phyloP scores from a whole-genome alignment of 805 yeast genomes.

The Yamadazyma takamatsuzukensis region DNA sequence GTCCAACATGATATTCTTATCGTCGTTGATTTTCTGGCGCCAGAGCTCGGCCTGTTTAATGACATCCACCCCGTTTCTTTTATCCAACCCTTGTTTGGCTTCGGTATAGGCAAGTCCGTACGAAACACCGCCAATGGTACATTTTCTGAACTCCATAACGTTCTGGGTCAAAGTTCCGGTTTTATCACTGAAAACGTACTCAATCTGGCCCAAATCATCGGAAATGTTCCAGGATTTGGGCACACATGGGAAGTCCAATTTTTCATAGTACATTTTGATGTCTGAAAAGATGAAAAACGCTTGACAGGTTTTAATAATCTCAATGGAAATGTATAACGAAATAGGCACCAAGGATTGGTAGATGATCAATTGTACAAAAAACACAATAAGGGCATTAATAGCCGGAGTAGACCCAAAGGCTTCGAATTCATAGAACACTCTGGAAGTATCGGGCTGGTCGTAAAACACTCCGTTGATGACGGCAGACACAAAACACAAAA shows the following conservation, averaged over 20 bases:
- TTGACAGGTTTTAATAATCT: slow-evolving; percentile 72
- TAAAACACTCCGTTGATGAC: slow-evolving; percentile 66
- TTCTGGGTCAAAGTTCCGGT: slow-evolving; percentile 84
- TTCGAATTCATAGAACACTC: slow-evolving; percentile 57
- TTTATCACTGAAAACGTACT: slow-evolving; percentile 77
- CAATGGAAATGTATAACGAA: slow-evolving; percentile 74
- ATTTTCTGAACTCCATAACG: slow-evolving; percentile 77
- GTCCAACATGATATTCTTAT: slow-evolving; percentile 46
- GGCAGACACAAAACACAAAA: slow-evolving; percentile 67
- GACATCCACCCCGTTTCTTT: slow-evolving; percentile 61
- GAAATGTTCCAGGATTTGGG: slow-evolving; percentile 83
- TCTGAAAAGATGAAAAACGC: slow-evolving; percentile 75
- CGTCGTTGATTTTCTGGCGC: slow-evolving; percentile 37
- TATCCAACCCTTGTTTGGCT: slow-evolving; percentile 69
- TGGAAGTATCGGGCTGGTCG: slow-evolving; percentile 39
- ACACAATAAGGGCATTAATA: slow-evolving; percentile 61
- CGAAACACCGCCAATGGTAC: slow-evolving; percentile 61
- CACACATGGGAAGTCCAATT: slow-evolving; percentile 68
- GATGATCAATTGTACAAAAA: slow-evolving; percentile 68
- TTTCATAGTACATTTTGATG: slow-evolving; percentile 63
- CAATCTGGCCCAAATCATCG: slow-evolving; percentile 82
- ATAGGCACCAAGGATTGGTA: slow-evolving; percentile 79
- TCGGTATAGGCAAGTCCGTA: slow-evolving; percentile 79
- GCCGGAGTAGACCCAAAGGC: slow-evolving; percentile 59
- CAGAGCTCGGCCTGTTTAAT: slow-evolving; percentile 44